Evolutionary conservation across 495 filamentous ascomycete genomes (phyloP), one percentile per base, ranked within the genome.

Genomic region (Aspergillus indologenus): DNA sequence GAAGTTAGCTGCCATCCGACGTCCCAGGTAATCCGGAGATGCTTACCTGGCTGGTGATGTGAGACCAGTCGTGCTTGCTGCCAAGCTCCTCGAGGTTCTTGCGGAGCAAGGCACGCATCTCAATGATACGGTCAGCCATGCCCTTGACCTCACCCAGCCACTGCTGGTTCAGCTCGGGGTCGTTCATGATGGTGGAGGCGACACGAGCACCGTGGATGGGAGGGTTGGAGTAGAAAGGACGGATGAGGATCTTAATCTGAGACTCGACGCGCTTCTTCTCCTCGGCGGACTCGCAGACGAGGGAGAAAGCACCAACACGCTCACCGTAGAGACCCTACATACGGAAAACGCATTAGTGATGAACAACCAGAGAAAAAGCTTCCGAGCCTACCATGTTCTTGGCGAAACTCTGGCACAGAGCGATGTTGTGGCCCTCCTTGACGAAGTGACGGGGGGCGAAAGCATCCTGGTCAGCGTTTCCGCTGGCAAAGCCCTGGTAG

Each of bases 81-180:
- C 93, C 94, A 58, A 95, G 85, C 73, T 89, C 87, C 85, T 96
- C 90, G 45, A 98, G 85, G 79, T 96, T 94, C 68, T 88, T 83
- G 81, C 94, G 93, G 64, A 98, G 86, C 42, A 95, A 81, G 50
- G 90, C 86, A 59, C 94, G 90, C 94, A 98, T 98, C 72, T 85
- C 89, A 71, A 98, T 98, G 81, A 98, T 98, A 65, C 94, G 94
- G 75, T 96, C 91, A 44, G 94, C 94, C 94, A 98, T 98, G 54
- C 80, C 91, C 87, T 98, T 96, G 71, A 98, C 94, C 80, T 98
- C 94, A 61, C 82, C 83, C 23, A 97, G 84, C 94, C 94, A 98
- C 75, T 98, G 91, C 73, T 90, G 75, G 81, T 97, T 93, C 47
- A 98, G 84, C 18, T 77, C 82, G 26, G 89, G 78, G 69, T 93